Base-by-base conservation (phyloP, 768 basidiomycete genomes). In the Trametes gibbosa region DNA sequence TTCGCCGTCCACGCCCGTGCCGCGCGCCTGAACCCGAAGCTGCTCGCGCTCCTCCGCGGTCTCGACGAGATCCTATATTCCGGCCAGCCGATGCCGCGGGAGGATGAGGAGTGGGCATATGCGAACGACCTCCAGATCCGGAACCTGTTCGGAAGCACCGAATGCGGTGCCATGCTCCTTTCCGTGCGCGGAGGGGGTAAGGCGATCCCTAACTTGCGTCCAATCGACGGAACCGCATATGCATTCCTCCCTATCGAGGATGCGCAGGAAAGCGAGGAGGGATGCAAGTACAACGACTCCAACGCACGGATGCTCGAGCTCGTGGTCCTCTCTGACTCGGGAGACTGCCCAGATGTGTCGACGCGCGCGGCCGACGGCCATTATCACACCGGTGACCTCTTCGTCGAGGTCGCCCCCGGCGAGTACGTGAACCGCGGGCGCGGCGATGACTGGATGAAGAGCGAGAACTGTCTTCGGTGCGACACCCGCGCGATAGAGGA, bases 401-500 rank as follows among this genome's bases (percentile, higher is more conserved):
- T 89, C 76, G 80, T 83, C 67, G 82, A 87, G 69, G 76, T 79
- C 27, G 60, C 74, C 1, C 76, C 81, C 4, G 85, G 85, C 0
- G 75, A 72, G 65, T 89, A 84, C 68, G 68, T 81, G 35, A 86
- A 78, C 63, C 80, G 85, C 43, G 88, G 88, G 27, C 81, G 88
- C 46, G 81, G 86, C 59, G 87, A 89, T 65, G 88, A 90, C 71
- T 89, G 87, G 88, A 89, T 90, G 70, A 89, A 89, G 74, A 84
- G 83, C 41, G 82, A 86, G 66, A 87, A 81, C 68, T 82, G 86
- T 68, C 72, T 87, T 59, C 80, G 87, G 45, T 89, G 86, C 66
- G 87, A 90, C 65, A 87, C 88, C 53, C 84, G 81, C 78, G 81
- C 72, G 32, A 77, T 76, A 65, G 69, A 90, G 70, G 87, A 90